Conservation (phyloP, 148 eudicot species). For the Chenopodium quinoa region DNA sequence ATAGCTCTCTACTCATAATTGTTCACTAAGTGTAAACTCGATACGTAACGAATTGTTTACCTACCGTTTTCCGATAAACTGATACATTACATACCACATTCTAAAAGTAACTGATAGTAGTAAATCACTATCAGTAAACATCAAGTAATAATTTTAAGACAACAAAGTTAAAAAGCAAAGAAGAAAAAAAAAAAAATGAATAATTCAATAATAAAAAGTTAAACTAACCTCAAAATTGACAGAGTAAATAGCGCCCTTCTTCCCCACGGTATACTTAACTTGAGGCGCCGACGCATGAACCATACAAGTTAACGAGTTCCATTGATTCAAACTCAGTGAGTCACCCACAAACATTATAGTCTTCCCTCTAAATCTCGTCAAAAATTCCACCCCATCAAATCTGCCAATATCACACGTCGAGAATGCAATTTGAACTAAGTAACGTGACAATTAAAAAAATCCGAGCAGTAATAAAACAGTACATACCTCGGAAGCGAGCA, state of each 20-base stretch:
- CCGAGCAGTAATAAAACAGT: background rate
- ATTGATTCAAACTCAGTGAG: constrained; percentile 90
- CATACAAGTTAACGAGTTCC: constrained; percentile 84
- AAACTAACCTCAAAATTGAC: constrained; percentile 66
- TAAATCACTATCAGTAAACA: background rate
- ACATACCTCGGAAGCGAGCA: constrained; percentile 73
- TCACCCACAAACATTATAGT: constrained; percentile 98
- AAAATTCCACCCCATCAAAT: constrained; percentile 65
- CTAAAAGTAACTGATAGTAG: background rate
- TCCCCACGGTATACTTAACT: constrained; percentile 39
- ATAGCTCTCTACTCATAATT: too few relatives aligned
- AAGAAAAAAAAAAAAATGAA: background rate
- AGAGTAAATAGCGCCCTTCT: constrained; percentile 39
- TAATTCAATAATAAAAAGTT: too few relatives aligned
- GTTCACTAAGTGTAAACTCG: too few relatives aligned
- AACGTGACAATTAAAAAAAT: background rate
- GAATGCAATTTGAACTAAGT: background rate
- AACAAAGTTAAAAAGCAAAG: background rate
- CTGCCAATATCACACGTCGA: constrained; percentile 27
- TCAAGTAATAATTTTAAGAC: background rate
- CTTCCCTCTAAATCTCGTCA: constrained; percentile 70
- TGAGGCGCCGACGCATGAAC: constrained; percentile 68
- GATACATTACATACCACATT: background rate
- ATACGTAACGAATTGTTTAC: background rate
- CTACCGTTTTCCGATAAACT: too few relatives aligned